Evolutionary conservation across 805 yeast species (phyloP), one percentile per base, ranked within the genome.

Genomic region (Saccharomycopsis amapae): DNA sequence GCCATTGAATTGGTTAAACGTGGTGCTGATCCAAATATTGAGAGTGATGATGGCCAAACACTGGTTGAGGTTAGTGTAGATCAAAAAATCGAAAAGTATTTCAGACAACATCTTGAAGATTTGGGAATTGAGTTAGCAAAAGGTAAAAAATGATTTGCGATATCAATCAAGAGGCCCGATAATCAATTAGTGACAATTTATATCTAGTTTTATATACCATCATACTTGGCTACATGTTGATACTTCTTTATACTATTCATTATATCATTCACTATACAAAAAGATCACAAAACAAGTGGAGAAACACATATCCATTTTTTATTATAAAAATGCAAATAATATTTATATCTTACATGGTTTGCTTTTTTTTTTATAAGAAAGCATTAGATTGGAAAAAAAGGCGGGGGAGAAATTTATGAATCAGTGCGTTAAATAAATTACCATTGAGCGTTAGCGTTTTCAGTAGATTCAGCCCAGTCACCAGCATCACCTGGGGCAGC

Each of bases 401-500:
- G n/a, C n/a, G n/a, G n/a, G 31, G 36, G 19, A 33, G 24, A 41
- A 15, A 26, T 40, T 38, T 40, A 31, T 40, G 38, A 18, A 31
- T 32, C 37, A 40, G 35, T 19, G 24, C 22, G 44, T 34, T 36
- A 37, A 37, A 40, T 30, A 33, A 44, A 20, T 51, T 51, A 51
- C 52, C 52, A 48, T 30, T 58, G 56, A 48, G 58, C 51, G 41
- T 47, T 39, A 46, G 60, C 61, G 48, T 58, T 59, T 59, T 61
- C 63, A 30, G 53, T 47, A 50, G 71, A 73, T 58, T 64, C 75
- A 60, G 78, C 76, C 76, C 79, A 75, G 71, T 74, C 79, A 58
- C 73, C 80, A 62, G 80, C 77, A 63, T 79, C 87, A 64, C 79
- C 74, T 49, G 78, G 61, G 56, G 64, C 71, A 66, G 81, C 87